Conservation (phyloP, 2,329 filamentous ascomycete genomes). For the Sclerotinia nivalis region DNA sequence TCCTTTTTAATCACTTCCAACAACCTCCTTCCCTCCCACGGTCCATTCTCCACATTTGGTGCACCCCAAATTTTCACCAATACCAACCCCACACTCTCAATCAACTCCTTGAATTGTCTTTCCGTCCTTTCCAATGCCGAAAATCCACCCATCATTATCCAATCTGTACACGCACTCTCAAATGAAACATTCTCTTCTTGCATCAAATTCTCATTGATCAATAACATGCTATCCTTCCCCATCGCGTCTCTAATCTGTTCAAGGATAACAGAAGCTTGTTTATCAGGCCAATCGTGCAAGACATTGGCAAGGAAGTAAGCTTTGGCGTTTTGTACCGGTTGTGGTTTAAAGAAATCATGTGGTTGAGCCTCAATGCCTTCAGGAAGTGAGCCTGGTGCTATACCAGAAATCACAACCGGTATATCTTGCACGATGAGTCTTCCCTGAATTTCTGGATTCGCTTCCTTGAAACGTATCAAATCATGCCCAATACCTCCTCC, state of each 20-base stretch:
- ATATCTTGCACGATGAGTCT: slow-evolving; percentile 20
- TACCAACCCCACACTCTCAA: background rate
- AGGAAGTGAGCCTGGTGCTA: background rate
- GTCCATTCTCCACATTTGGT: background rate
- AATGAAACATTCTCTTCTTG: slow-evolving; percentile 6
- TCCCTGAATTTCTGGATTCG: background rate
- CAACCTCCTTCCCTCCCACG: slow-evolving; percentile 6
- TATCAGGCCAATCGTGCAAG: slow-evolving; percentile 21
- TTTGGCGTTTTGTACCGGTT: slow-evolving; percentile 11
- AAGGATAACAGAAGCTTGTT: slow-evolving; percentile 9
- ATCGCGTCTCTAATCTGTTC: slow-evolving; percentile 16
- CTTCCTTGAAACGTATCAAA: background rate
- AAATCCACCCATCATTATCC: slow-evolving; percentile 13
- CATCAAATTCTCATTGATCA: slow-evolving; percentile 19
- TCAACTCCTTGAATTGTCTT: slow-evolving; percentile 5
- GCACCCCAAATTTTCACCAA: slow-evolving; percentile 2
- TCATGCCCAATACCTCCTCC: slow-evolving; percentile 22
- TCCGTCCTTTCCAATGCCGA: slow-evolving; percentile 15
- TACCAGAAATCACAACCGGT: background rate
- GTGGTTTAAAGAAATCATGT: slow-evolving; percentile 8
- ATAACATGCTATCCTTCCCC: background rate
- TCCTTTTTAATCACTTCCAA: slow-evolving; percentile 11
- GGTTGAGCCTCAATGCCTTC: slow-evolving; percentile 2
- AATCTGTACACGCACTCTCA: slow-evolving; percentile 4
- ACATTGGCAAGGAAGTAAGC: slow-evolving; percentile 15